Evolutionary conservation across 2,329 filamentous ascomycete genomes (phyloP).

Genomic region (Paracamarosporium sp.): DNA sequence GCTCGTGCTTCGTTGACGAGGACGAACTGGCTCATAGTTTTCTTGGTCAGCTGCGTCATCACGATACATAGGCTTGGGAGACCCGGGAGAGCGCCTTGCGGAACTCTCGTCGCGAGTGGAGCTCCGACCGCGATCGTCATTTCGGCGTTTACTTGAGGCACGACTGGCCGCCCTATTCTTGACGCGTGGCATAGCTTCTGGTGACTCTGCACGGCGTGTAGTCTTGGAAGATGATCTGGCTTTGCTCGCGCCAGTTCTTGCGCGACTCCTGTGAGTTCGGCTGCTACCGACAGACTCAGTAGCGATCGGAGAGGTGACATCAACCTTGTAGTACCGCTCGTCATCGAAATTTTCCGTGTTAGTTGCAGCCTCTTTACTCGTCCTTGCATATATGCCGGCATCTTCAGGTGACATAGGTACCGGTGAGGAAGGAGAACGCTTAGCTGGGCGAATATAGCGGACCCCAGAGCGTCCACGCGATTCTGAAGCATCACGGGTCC

Average conservation of each 20-base stretch:
- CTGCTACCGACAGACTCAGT: constrained; percentile 44
- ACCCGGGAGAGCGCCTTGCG: constrained; percentile 75
- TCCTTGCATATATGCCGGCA: constrained; percentile 54
- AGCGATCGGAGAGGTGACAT: constrained; percentile 43
- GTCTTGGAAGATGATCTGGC: constrained; percentile 45
- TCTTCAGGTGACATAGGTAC: constrained; percentile 95
- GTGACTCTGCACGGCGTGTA: constrained; percentile 42
- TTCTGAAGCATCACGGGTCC: constrained; percentile 67
- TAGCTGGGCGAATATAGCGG: constrained; percentile 75
- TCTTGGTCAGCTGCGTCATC: constrained; percentile 63
- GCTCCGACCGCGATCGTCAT: constrained; percentile 43
- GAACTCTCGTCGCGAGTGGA: constrained; percentile 55
- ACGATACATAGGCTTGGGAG: constrained; percentile 76
- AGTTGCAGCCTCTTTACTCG: constrained; percentile 48
- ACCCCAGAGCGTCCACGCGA: constrained; percentile 72
- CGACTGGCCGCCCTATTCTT: constrained; percentile 42
- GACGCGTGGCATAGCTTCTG: constrained; percentile 33
- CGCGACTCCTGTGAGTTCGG: constrained; percentile 44
- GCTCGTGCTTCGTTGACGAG: constrained; percentile 60
- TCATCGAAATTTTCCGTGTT: constrained; percentile 57
- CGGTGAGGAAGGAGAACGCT: constrained; percentile 89
- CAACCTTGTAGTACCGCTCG: constrained; percentile 55
- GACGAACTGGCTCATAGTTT: constrained; percentile 66
- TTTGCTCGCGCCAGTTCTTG: constrained; percentile 39
- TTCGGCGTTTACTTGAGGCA: constrained; percentile 43